Conservation (phyloP, 441 rosid species). For the Corymbia calophylla region DNA sequence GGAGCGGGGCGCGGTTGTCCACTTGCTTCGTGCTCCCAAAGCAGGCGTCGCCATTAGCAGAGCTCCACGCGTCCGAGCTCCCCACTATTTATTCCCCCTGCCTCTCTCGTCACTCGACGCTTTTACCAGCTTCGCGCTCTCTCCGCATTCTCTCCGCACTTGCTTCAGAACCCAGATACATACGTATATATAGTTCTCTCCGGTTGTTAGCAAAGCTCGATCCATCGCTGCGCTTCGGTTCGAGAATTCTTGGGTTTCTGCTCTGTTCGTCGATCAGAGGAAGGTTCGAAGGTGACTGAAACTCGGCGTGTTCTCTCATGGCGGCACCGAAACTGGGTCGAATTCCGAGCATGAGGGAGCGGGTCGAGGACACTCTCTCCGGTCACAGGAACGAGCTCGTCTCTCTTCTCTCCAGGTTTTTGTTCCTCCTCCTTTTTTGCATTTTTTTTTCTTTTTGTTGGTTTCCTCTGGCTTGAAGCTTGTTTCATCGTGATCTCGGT, state of each 20-base stretch:
- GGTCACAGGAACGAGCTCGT: slow-evolving; percentile 84
- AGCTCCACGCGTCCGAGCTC: neutral
- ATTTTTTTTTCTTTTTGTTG: neutral
- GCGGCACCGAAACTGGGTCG: slow-evolving; percentile 45
- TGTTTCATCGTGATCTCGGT: neutral
- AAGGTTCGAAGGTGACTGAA: neutral
- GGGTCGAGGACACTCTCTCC: slow-evolving; percentile 83
- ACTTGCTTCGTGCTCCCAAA: neutral
- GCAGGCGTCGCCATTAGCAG: neutral
- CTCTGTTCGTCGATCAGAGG: neutral
- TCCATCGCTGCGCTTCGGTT: neutral
- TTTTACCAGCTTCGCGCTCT: neutral
- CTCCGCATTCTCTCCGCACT: neutral
- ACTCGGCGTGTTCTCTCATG: slow-evolving; percentile 9
- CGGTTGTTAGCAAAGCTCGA: neutral
- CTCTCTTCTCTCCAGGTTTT: slow-evolving; percentile 87
- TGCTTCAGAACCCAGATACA: neutral
- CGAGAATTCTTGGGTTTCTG: neutral
- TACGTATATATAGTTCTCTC: neutral
- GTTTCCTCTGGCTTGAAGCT: neutral
- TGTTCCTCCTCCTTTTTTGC: neutral
- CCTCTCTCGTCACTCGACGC: neutral
- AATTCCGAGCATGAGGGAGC: slow-evolving; percentile 67
- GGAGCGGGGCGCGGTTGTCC: neutral
- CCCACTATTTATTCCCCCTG: neutral